These are phyloP conservation scores for Paecilomyces formosus DNA, from an alignment of 2,329 filamentous ascomycete genomes.

Conservation along the genomic window DNA sequence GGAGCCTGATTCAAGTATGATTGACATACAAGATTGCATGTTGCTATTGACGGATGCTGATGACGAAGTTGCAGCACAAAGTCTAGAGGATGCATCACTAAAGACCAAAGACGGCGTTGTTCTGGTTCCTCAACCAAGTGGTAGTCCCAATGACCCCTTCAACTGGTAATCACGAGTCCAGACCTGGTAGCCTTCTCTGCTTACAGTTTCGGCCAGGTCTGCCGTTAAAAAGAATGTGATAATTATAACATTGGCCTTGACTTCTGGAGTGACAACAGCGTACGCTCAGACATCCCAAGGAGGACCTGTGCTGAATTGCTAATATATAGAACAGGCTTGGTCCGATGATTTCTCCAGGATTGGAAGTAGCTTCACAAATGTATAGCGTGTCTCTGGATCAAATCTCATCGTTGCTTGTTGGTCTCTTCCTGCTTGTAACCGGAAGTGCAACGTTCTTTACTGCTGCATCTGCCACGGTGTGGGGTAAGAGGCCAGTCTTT, in stretches of 20 bases:
- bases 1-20: not conserved
- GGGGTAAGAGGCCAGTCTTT: slow-evolving; percentile 31
- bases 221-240: slow-evolving; percentile 16
- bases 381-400: slow-evolving; percentile 31
- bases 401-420: slow-evolving; percentile 24
- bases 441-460: slow-evolving; percentile 37
- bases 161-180: slow-evolving; percentile 18
- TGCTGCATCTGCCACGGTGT: slow-evolving; percentile 28
- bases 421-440: slow-evolving; percentile 33
- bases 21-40: not conserved
- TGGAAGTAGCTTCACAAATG: slow-evolving; percentile 24
- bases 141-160: slow-evolving; percentile 11
- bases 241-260: slow-evolving; percentile 15
- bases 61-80: not conserved
- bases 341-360: slow-evolving; percentile 34
- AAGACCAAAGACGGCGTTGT: slow-evolving; percentile 23
- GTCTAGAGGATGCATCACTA: slow-evolving; percentile 11
- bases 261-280: slow-evolving; percentile 19
- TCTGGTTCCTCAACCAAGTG: slow-evolving; percentile 11
- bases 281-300: slow-evolving; percentile 7
- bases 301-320: not conserved
- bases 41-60: not conserved
- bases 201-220: slow-evolving; percentile 9
- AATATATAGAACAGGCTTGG: slow-evolving; percentile 21
- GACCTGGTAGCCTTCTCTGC: not conserved